Percentiles rank a stretch among this genome's conserved stretches.
Evolutionary conservation across 2,329 filamentous ascomycete genomes (phyloP).

Genomic region (Hypoxylon sp.): DNA sequence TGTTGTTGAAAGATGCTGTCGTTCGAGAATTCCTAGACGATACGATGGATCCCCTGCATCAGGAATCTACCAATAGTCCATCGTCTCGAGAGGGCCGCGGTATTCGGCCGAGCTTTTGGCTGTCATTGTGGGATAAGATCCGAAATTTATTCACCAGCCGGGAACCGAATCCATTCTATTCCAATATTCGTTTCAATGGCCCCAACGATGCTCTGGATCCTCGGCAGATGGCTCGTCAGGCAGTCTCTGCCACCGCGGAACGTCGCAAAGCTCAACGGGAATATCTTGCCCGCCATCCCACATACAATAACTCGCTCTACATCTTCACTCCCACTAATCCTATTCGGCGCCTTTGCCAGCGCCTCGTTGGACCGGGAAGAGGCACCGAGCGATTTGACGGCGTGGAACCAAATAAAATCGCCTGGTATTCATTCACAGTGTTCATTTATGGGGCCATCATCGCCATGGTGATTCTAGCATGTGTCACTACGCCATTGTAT

Average conservation of each 20-base stretch:
- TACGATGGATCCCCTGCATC: conserved; percentile 63
- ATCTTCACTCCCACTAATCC: conserved; percentile 85
- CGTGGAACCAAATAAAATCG: conserved; percentile 85
- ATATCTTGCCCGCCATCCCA: conserved; percentile 87
- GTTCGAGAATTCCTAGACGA: conserved; percentile 96
- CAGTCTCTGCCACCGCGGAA: conserved; percentile 84
- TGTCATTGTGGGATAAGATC: conserved; percentile 73
- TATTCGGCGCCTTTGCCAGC: conserved; percentile 86
- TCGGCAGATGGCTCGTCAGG: conserved; percentile 89
- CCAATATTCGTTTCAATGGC: conserved; percentile 77
- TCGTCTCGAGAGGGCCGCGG: conserved; percentile 59
- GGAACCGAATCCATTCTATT: conserved; percentile 96
- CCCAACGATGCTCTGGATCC: conserved; percentile 86
- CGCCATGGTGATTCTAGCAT: conserved; percentile 97
- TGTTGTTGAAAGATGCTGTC: conserved; percentile 96
- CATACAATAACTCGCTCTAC: conserved; percentile 93
- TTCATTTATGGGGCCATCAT: conserved; percentile 96
- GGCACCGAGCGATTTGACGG: conserved; percentile 91
- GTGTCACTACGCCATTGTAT: conserved; percentile 93
- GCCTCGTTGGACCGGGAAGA: conserved; percentile 90
- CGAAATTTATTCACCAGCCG: conserved; percentile 69
- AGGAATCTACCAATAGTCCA: conserved; percentile 57
- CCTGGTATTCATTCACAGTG: conserved; percentile 95
- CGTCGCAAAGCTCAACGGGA: conserved; percentile 91
- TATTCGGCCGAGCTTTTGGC: conserved; percentile 71